Conservation (phyloP, 2,329 filamentous ascomycete genomes). For the Trichocomaceae sp. region DNA sequence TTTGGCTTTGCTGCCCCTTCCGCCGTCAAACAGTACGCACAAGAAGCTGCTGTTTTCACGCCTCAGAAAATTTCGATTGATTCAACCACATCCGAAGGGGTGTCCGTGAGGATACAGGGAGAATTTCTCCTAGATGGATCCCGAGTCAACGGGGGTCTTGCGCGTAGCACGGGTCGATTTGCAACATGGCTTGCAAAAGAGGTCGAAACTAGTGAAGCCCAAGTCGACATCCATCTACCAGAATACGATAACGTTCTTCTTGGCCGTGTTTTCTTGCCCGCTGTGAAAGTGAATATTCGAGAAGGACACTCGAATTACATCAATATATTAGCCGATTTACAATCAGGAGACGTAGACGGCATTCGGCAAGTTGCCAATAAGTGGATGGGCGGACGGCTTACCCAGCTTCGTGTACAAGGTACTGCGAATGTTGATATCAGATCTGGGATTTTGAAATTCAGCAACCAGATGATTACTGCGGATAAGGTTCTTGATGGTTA, state of each 20-base stretch:
- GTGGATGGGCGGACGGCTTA: slow-evolving; percentile 74
- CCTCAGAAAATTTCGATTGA: slow-evolving; percentile 80
- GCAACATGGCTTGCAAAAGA: slow-evolving; percentile 74
- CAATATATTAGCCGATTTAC: slow-evolving; percentile 70
- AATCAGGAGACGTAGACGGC: slow-evolving; percentile 67
- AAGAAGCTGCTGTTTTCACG: slow-evolving; percentile 72
- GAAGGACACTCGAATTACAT: slow-evolving; percentile 71
- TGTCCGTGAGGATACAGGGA: slow-evolving; percentile 73
- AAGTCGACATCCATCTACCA: slow-evolving; percentile 71
- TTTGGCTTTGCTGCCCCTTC: slow-evolving; percentile 76
- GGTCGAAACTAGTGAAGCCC: slow-evolving; percentile 66
- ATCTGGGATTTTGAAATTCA: slow-evolving; percentile 72
- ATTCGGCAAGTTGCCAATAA: slow-evolving; percentile 77
- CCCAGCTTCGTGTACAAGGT: slow-evolving; percentile 63
- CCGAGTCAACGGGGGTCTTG: slow-evolving; percentile 62
- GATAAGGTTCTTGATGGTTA: slow-evolving; percentile 76
- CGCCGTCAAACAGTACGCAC: slow-evolving; percentile 76
- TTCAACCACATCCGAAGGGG: slow-evolving; percentile 70
- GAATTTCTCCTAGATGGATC: slow-evolving; percentile 74
- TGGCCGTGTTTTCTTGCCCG: slow-evolving; percentile 69
- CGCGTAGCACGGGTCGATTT: slow-evolving; percentile 68
- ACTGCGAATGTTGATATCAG: slow-evolving; percentile 67
- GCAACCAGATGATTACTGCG: slow-evolving; percentile 68
- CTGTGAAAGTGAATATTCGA: slow-evolving; percentile 66
- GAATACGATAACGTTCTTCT: slow-evolving; percentile 72